These are phyloP conservation scores for Bipolaris oryzae DNA, from an alignment of 2,329 filamentous ascomycete genomes.

Conservation along the genomic window DNA sequence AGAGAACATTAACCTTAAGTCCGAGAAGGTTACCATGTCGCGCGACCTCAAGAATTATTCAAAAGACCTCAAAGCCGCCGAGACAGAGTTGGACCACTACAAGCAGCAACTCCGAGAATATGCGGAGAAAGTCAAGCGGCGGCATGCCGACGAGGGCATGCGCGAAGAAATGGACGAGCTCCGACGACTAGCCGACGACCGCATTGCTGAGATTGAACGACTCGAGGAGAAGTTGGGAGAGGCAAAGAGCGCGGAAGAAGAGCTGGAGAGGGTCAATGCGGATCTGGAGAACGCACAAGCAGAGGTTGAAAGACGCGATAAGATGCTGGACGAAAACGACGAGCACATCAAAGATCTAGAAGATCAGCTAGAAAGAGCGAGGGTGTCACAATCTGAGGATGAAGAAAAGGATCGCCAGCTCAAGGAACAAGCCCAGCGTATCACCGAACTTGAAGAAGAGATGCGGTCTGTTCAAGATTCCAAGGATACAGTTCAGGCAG, in stretches of 20 bases:
- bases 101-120: slow-evolving; percentile 81
- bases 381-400: slow-evolving; percentile 35
- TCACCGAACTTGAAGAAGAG: slow-evolving; percentile 37
- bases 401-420: slow-evolving; percentile 42
- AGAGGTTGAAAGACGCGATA: slow-evolving; percentile 44
- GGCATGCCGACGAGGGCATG: slow-evolving; percentile 73
- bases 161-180: slow-evolving; percentile 64
- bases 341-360: slow-evolving; percentile 46
- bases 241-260: slow-evolving; percentile 37
- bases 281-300: slow-evolving; percentile 45
- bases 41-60: slow-evolving; percentile 84
- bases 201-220: slow-evolving; percentile 43
- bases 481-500: slow-evolving; percentile 27
- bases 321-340: slow-evolving; percentile 47
- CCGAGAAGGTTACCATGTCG: slow-evolving; percentile 87
- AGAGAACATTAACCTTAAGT: slow-evolving; percentile 96
- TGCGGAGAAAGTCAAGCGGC: slow-evolving; percentile 78
- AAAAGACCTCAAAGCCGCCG: slow-evolving; percentile 80
- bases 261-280: slow-evolving; percentile 44
- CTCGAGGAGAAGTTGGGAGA: slow-evolving; percentile 45
- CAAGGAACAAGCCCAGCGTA: slow-evolving; percentile 37
- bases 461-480: slow-evolving; percentile 34
- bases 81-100: slow-evolving; percentile 85
- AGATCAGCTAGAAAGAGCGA: slow-evolving; percentile 37
- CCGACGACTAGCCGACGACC: slow-evolving; percentile 53